Percentiles rank a stretch among this genome's conserved stretches.
Evolutionary conservation across 108 stramenopile species (phyloP).

Genomic region (Nitzschia sp.): DNA sequence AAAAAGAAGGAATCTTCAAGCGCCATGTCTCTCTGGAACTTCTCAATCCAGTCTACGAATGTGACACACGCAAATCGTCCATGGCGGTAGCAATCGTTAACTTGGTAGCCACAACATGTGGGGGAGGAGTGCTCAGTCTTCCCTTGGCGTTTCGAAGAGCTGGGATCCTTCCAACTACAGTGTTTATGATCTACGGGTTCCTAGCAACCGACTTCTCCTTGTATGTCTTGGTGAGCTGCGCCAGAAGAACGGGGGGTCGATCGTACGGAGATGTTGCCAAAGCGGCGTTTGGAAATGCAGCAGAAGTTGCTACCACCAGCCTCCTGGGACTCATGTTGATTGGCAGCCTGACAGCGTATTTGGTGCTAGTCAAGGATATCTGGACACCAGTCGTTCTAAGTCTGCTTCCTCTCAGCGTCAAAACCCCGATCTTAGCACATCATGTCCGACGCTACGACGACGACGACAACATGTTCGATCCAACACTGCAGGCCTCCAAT

Average conservation of each 20-base stretch:
- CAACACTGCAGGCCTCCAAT: background rate
- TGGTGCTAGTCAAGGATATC: conserved; percentile 72
- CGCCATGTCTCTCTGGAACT: conserved; percentile 24
- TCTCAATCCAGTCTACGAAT: conserved; percentile 31
- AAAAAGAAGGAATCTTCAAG: background rate
- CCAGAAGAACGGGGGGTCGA: conserved; percentile 60
- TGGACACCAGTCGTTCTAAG: conserved; percentile 55
- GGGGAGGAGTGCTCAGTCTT: conserved; percentile 78
- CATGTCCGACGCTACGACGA: background rate
- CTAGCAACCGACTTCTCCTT: conserved; percentile 56
- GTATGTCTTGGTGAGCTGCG: conserved; percentile 58
- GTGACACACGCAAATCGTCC: conserved; percentile 46
- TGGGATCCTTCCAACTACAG: conserved; percentile 63
- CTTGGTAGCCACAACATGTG: conserved; percentile 79
- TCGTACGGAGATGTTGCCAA: conserved; percentile 65
- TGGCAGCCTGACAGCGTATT: conserved; percentile 68
- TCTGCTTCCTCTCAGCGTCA: conserved; percentile 2
- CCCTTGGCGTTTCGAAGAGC: conserved; percentile 78
- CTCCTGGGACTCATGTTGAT: conserved; percentile 52
- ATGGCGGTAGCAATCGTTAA: conserved; percentile 61
- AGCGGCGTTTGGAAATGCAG: conserved; percentile 53
- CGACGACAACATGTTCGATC: conserved; percentile 10
- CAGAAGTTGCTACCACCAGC: conserved; percentile 45
- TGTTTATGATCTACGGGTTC: conserved; percentile 56
- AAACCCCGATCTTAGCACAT: conserved; percentile 4